A percentile compares a stretch with the other conserved stretches of the same genome.
Evolutionary conservation across 495 filamentous ascomycete species (phyloP).

Genomic region (Aspergillus haitiensis): DNA sequence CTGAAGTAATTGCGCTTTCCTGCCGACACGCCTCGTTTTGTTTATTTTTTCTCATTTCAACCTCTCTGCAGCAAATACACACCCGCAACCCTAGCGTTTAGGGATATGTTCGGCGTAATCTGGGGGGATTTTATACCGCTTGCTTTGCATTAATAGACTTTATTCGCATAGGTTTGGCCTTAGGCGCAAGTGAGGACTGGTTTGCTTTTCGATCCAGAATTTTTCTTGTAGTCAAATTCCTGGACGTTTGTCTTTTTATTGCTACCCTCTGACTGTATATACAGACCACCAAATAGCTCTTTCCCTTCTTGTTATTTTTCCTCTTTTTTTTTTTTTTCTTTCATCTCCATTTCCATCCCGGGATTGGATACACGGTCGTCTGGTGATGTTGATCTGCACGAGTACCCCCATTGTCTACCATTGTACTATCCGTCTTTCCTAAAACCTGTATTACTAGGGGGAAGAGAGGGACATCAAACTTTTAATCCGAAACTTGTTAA

Average conservation of each 20-base stretch:
- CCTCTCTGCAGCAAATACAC: background rate
- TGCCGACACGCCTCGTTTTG: background rate
- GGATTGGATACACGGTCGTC: background rate
- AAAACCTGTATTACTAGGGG: conserved; percentile 1
- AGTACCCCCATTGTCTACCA: background rate
- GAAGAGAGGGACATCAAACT: too few relatives aligned
- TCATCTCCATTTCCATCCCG: background rate
- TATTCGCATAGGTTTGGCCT: conserved; percentile 6
- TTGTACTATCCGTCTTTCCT: background rate
- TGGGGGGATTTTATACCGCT: conserved; percentile 6
- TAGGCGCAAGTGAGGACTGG: conserved; percentile 2
- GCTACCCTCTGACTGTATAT: background rate
- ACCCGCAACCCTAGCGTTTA: conserved; percentile 1
- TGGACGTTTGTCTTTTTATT: background rate
- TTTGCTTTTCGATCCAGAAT: background rate
- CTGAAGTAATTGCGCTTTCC: too few relatives aligned
- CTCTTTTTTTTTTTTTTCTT: background rate
- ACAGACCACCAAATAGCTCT: too few relatives aligned
- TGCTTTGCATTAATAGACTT: conserved; percentile 4
- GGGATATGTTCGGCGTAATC: conserved; percentile 10
- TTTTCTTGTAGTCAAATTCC: background rate
- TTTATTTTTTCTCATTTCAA: conserved; percentile 1
- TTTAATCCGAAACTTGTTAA: too few relatives aligned
- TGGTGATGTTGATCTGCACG: background rate
- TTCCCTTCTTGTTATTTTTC: background rate